A percentile compares a stretch with the other conserved stretches of the same genome.
These are phyloP conservation scores for Orbilia oligospora DNA, from an alignment of 2,329 filamentous ascomycete genomes.

Conservation along the genomic window DNA sequence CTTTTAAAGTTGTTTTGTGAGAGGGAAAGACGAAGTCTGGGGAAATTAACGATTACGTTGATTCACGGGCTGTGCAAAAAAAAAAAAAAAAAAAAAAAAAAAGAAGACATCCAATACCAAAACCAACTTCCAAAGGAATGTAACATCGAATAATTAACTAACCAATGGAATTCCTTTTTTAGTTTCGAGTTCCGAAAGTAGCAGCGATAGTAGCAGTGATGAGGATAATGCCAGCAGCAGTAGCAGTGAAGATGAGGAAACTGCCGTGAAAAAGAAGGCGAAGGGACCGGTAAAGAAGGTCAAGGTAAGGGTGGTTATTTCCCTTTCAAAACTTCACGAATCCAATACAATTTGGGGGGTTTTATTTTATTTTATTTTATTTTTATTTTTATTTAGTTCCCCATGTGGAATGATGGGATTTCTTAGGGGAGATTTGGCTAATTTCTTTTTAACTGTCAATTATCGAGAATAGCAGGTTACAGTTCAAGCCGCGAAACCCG, in stretches of 20 bases:
- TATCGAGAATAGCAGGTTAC: slow-evolving; percentile 5
- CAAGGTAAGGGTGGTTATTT: slow-evolving; percentile 43
- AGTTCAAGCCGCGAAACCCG: slow-evolving; percentile 10
- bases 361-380: no score
- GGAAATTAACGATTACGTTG: slow-evolving; percentile 59
- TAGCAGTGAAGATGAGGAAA: slow-evolving; percentile 37
- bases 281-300: slow-evolving; percentile 35
- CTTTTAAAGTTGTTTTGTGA: background rate
- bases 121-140: slow-evolving; percentile 2
- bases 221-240: slow-evolving; percentile 42
- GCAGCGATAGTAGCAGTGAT: slow-evolving; percentile 37
- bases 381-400: background rate
- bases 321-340: background rate
- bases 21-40: slow-evolving; percentile 1
- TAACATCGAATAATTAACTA: slow-evolving; percentile 3
- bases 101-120: background rate
- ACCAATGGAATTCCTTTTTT: slow-evolving; percentile 4
- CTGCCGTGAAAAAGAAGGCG: background rate
- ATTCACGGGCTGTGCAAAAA: slow-evolving; percentile 46
- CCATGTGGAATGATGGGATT: no score
- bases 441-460: slow-evolving; percentile 17
- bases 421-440: slow-evolving; percentile 1
- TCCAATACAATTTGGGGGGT: no score
- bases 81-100: slow-evolving; percentile 10
- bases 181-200: slow-evolving; percentile 59